phyloP scores from a whole-genome alignment of 2,329 filamentous ascomycete genomes.

The Lasiodiplodia hormozganensis region DNA sequence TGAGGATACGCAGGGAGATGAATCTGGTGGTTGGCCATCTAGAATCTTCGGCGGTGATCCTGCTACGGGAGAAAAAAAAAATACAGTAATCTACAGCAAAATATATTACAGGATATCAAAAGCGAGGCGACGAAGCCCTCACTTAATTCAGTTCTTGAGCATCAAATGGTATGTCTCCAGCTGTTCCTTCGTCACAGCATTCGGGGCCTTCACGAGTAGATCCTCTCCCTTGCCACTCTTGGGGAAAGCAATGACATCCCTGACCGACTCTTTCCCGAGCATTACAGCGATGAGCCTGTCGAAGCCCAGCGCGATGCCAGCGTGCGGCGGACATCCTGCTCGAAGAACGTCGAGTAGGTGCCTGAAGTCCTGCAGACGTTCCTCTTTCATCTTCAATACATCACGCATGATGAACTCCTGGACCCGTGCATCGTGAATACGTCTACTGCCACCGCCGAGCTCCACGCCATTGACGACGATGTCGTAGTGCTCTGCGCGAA shows the following conservation, averaged over 20 bases:
- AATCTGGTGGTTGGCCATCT: not conserved
- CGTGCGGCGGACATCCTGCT: slow-evolving; percentile 91
- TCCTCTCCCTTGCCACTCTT: slow-evolving; percentile 93
- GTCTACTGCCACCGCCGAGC: slow-evolving; percentile 87
- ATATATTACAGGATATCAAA: not conserved
- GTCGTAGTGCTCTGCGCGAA: slow-evolving; percentile 89
- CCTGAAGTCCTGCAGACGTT: slow-evolving; percentile 78
- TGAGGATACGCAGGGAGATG: slow-evolving; percentile 1
- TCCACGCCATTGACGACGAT: slow-evolving; percentile 95
- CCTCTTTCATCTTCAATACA: slow-evolving; percentile 77
- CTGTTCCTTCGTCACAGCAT: slow-evolving; percentile 67
- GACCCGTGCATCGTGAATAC: slow-evolving; percentile 84
- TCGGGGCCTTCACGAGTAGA: slow-evolving; percentile 79
- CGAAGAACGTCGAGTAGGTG: slow-evolving; percentile 84
- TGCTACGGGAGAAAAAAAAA: not conserved
- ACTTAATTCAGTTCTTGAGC: slow-evolving; percentile 29
- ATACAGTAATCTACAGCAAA: slow-evolving; percentile 10
- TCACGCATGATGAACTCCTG: slow-evolving; percentile 87
- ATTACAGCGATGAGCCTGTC: slow-evolving; percentile 85
- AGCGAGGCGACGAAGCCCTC: too few relatives aligned
- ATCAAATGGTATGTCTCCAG: slow-evolving; percentile 65
- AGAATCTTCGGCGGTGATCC: not conserved
- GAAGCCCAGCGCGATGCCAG: slow-evolving; percentile 91
- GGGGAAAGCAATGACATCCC: slow-evolving; percentile 96
- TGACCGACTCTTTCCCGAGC: slow-evolving; percentile 75